Evolutionary conservation across 176 grass and related monocot genomes (phyloP), one percentile per base, ranked within the genome.

Genomic region (Musa beccarii): DNA sequence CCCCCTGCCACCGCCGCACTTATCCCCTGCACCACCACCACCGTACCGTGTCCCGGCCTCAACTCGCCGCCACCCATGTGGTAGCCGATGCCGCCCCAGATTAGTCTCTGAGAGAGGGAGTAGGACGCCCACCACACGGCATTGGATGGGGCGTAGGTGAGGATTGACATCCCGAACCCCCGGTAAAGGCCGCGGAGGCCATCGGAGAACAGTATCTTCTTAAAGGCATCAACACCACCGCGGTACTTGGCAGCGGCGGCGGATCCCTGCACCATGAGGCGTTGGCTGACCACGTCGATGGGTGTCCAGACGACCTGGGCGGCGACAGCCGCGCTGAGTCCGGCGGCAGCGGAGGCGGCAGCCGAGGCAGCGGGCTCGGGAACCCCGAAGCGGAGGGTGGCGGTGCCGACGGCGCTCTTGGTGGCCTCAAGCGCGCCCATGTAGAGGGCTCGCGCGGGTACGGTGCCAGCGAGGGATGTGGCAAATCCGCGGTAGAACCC

Each of bases 71-170:
- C 83, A 52, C 79, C 76, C 43, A 79, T 55, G 82, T 73, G 25
- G 78, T 66, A 22, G 5, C 86, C 84, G 3, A 99, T 73, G 14
- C 77, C 65, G 56, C 77, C 53, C 95, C 95, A 99, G 54, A 93
- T 81, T 43, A 86, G 12, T 19, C 90, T 80, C 85, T 99, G 95
- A 23, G 88, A 82, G 66, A 94, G 43, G 87, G 86, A 84, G 84
- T 99, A 99, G 75, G 90, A 83, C 0, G 88, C 87, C 95, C 95
- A 99, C 95, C 95, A 99, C 29, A 94, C 95, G 43, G 95, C 95
- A 78, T 94, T 94, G 59, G 95, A 99, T 25, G 95, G 95, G 5
- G 95, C 95, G 73, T 99, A 99, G 54, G 95, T 99, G 56, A 99
- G 79, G 77, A 93, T 89, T 49, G 95, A 99, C 59, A 99, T 83